These are phyloP conservation scores for Solanum habrochaites DNA, from an alignment of 257 asterid species.

Conservation along the genomic window DNA sequence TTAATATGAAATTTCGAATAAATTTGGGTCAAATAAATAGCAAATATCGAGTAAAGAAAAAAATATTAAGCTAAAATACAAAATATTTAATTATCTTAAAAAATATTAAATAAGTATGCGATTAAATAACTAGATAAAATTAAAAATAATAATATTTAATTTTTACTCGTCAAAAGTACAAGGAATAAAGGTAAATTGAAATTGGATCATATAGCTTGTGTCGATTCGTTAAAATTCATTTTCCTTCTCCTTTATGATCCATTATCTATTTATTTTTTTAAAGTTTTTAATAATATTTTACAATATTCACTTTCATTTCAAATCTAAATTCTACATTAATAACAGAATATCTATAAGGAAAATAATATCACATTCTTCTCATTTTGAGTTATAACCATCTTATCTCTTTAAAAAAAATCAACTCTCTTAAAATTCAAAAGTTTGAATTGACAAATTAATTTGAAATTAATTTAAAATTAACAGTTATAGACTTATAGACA, in stretches of 20 bases:
- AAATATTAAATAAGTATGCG: not conserved
- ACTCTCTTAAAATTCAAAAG: not conserved
- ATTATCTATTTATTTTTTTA: not conserved
- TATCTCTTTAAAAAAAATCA: not conserved
- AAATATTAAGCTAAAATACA: fast-evolving
- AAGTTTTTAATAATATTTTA: not conserved
- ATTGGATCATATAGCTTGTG: not conserved
- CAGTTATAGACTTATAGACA: not conserved
- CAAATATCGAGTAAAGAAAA: not conserved
- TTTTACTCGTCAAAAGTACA: not conserved
- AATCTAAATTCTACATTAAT: not conserved
- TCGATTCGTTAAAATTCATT: not conserved
- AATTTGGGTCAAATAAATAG: not conserved
- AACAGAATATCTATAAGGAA: not conserved
- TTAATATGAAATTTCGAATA: fast-evolving
- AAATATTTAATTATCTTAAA: not conserved
- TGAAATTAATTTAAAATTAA: too few relatives aligned
- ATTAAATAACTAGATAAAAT: not conserved
- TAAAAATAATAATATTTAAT: not conserved
- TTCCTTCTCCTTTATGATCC: not conserved
- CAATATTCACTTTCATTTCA: not conserved
- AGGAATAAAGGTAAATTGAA: not conserved
- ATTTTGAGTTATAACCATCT: not conserved
- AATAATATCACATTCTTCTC: not conserved
- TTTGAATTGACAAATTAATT: not conserved